Evolutionary conservation across 352 stramenopile species (phyloP).

Genomic region (Blastocystis sp.): DNA sequence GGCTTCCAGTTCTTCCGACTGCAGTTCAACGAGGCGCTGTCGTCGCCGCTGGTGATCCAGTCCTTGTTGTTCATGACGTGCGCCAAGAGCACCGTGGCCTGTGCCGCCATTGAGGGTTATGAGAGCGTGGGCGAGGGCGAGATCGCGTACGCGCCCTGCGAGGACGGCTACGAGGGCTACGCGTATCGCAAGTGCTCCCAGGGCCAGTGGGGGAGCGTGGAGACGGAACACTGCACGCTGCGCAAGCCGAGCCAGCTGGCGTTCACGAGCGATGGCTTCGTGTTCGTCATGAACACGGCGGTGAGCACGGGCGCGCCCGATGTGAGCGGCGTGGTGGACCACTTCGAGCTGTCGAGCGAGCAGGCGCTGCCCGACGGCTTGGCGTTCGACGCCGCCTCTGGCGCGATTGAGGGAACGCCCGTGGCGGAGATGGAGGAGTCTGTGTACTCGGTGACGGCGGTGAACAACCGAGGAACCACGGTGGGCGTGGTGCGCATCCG

Average conservation of each 20-base stretch:
- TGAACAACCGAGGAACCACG: not conserved
- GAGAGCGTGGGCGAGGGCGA: conserved; percentile 19
- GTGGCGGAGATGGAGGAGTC: not conserved
- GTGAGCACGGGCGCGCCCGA: not conserved
- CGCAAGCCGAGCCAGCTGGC: not conserved
- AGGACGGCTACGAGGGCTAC: not conserved
- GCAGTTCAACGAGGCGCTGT: too few species aligned
- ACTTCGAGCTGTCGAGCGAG: not conserved
- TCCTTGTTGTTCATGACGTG: conserved; percentile 12
- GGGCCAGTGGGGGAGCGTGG: not conserved
- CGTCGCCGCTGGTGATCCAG: too few species aligned
- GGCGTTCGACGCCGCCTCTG: not conserved
- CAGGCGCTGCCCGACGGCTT: conserved; percentile 1
- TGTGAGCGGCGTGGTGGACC: not conserved
- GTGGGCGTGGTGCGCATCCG: not conserved
- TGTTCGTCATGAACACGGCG: conserved; percentile 1
- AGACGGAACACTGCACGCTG: conserved; percentile 8
- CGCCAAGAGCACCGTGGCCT: not conserved
- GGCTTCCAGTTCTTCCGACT: too few species aligned
- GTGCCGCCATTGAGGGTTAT: not conserved
- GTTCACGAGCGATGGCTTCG: not conserved
- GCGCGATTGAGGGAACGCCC: not conserved
- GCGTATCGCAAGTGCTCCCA: conserved; percentile 8
- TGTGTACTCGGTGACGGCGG: not conserved
- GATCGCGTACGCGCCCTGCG: conserved; percentile 10